Base-by-base conservation (phyloP, 441 rosid genomes). In the Pelargonium fulgidum region DNA sequence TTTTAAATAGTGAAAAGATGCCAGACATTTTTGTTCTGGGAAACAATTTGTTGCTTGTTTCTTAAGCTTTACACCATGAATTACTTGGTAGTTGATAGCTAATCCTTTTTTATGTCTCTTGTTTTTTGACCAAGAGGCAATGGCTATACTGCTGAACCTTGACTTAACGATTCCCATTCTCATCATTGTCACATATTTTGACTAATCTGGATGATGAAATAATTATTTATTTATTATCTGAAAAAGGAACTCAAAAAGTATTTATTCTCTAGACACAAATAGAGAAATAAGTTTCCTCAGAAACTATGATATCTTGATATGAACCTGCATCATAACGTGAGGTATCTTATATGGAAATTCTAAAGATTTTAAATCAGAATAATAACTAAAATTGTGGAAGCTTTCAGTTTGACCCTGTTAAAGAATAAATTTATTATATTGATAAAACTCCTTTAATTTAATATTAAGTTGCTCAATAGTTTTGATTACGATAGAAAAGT, bases 381-480 rank as follows among this genome's bases (percentile, higher is more conserved):
- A 33, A 33, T 50, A 50, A 6, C 14, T 12, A 50, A 12, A 13
- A 50, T 50, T 50, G 58, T n/a, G 19, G 58, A n/a, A 16, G 7
- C 14, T 13, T n/a, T 50, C 3, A 50, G 14, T 50, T n/a, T 50
- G 58, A 4, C 16, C 58, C 58, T 50, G 58, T 50, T n/a, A 50
- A 50, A 50, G 14, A 50, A 50, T 50, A n/a, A 50, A 50, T 50
- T 50, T 50, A 50, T 12, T 50, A 50, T 50, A n/a, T 50, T 50
- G 17, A 50, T 50, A 50, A 16, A 13, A 50, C 58, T 12, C 58
- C 6, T 50, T n/a, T n/a, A 50, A 13, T 33, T 33, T 33, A 33
- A 33, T 33, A 33, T 33, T 4, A 33, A 33, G 39, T 33, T 1
- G 39, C 39, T 5, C 3, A 4, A 33, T 33, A 4, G 39, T 33